Base-by-base conservation (phyloP, 2,329 filamentous ascomycete species). In the Ophiobolus disseminans region DNA sequence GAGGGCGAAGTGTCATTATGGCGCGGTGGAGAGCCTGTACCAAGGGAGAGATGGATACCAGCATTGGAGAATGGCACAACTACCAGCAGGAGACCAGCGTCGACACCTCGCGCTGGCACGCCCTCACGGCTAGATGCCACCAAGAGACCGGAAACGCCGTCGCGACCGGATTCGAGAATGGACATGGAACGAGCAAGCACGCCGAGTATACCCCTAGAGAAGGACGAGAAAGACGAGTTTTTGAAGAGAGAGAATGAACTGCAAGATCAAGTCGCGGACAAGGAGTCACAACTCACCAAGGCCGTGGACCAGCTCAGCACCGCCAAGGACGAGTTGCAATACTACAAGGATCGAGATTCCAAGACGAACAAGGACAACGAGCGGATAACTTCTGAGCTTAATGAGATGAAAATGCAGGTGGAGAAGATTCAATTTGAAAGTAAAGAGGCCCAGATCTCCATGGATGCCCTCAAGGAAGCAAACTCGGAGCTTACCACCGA, bases 151-250 rank as follows among this genome's bases (percentile, higher is more conserved):
- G 69, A 73, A 23, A 65, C 66, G 19, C 68, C 68, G 3, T 80
- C 79, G 35, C 76, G 86, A 56, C 82, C 85, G 7, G 86, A 88
- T 55, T 87, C 84, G 16, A 75, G 84, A 42, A 76, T 89, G 50
- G 88, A 91, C 5, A 39, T 80, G 6, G 93, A 97, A 57, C 86
- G 93, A 37, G 86, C 92, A 13, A 89, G 87, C 41, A 97, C 93
- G 10, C 93, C 93, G 2, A 92, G 89, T 66, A 79, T 97, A 58
- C 85, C 90, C 30, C 80, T 97, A 50, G 94, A 99, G 46, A 97
- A 96, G 76, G 94, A 99, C 62, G 94, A 99, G 76, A 87, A 91
- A 52, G 94, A 99, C 66, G 94, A 99, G 71, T 99, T 97, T 66
- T 75, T 99, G 57, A 85, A 91, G 64, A 86, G 94, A 45, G 94